These are phyloP conservation scores for Thraustochytrium striatum DNA, from an alignment of 352 stramenopile species.

Conservation along the genomic window DNA sequence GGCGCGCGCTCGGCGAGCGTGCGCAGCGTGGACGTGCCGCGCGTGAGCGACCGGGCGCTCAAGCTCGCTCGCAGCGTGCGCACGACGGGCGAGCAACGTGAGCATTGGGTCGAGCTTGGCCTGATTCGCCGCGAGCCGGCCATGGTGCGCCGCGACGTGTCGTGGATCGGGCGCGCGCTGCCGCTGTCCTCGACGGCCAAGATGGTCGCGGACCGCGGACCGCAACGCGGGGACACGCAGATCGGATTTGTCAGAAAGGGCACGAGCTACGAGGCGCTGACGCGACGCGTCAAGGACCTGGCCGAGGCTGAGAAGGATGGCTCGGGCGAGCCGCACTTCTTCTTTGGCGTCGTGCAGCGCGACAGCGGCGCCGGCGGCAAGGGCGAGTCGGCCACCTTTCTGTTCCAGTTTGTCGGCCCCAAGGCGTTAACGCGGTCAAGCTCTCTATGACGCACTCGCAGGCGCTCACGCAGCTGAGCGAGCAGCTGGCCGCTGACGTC, in stretches of 20 bases:
- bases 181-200: too few species aligned
- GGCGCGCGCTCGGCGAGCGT: too few species aligned
- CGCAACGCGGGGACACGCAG: not conserved
- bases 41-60: too few species aligned
- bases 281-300: not conserved
- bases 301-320: too few species aligned
- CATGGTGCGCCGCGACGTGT: not conserved
- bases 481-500: conserved; percentile 4
- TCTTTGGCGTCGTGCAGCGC: conserved; percentile 7
- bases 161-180: not conserved
- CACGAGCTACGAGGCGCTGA: not conserved
- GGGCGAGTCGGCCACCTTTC: not conserved
- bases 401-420: not conserved
- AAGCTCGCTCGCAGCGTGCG: not conserved
- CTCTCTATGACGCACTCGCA: not conserved
- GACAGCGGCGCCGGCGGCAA: not conserved
- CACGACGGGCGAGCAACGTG: not conserved
- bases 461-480: not conserved
- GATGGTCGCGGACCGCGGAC: too few species aligned
- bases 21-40: too few species aligned
- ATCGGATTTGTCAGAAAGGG: not conserved
- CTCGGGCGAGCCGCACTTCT: not conserved
- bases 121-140: not conserved
- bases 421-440: not conserved
- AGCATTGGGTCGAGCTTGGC: not conserved